Evolutionary conservation across 352 stramenopile genomes (phyloP).

Genomic region (Bremia lactucae): DNA sequence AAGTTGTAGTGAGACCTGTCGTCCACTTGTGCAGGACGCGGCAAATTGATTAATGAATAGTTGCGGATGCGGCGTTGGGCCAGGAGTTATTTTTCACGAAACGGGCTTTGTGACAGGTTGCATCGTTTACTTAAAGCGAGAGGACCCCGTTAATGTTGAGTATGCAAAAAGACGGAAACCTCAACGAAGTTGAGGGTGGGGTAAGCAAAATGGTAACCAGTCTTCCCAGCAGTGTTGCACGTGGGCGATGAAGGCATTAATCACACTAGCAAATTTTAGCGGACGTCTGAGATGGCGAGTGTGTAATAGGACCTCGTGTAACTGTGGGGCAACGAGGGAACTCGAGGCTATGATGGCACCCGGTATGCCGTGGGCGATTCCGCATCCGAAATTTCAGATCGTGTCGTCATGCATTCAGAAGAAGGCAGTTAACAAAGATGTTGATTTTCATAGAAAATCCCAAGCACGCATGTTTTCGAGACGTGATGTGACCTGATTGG

Average conservation of each 20-base stretch:
- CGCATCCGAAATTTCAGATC: constrained; percentile 24
- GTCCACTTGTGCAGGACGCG: constrained; percentile 24
- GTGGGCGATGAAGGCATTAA: constrained; percentile 11
- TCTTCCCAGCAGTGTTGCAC: constrained; percentile 3
- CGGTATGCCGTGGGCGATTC: constrained; percentile 7
- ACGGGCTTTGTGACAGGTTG: constrained; percentile 12
- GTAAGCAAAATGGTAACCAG: constrained; percentile 11
- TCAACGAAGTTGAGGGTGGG: constrained; percentile 14
- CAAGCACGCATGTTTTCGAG: constrained; percentile 19
- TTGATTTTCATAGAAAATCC: constrained; percentile 28
- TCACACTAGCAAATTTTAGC: constrained; percentile 16
- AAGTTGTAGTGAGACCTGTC: constrained; percentile 7
- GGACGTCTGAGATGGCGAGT: constrained; percentile 27
- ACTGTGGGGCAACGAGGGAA: background rate
- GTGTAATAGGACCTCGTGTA: constrained; percentile 18
- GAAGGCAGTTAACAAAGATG: constrained; percentile 6
- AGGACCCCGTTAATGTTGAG: constrained; percentile 3
- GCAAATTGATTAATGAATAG: constrained; percentile 44
- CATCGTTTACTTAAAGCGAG: constrained; percentile 7
- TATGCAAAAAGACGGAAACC: constrained; percentile 25
- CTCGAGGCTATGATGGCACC: background rate
- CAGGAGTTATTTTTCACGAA: constrained; percentile 28
- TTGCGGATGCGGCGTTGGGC: constrained; percentile 5
- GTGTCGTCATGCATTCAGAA: constrained; percentile 11
- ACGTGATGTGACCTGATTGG: constrained; percentile 21